phyloP scores from a whole-genome alignment of 331 rosid genomes.

The Telfairia occidentalis region DNA sequence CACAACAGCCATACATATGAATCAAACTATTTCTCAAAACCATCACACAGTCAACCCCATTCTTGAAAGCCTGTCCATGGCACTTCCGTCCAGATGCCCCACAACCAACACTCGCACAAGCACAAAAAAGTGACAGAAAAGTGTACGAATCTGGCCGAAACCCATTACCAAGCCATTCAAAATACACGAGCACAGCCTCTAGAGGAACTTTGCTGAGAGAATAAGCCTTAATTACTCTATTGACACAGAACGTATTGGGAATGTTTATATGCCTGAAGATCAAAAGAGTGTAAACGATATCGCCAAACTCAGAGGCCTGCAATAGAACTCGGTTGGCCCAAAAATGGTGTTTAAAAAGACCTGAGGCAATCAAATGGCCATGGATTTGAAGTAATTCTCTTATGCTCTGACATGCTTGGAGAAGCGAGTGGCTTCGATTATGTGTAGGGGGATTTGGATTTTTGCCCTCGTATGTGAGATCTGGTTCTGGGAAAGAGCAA shows the following conservation, averaged over 20 bases:
- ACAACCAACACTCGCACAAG: conserved; percentile 38
- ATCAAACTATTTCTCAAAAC: conserved; percentile 52
- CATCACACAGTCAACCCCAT: conserved; percentile 37
- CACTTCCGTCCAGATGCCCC: conserved; percentile 33
- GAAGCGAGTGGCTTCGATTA: conserved; percentile 23
- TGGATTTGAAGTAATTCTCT: conserved; percentile 51
- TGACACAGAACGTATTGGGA: conserved; percentile 43
- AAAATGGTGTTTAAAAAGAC: conserved; percentile 30
- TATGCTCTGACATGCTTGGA: conserved; percentile 21
- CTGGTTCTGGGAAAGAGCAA: conserved; percentile 11
- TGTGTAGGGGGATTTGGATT: neutral
- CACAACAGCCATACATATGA: conserved; percentile 51
- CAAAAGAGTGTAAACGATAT: conserved; percentile 28
- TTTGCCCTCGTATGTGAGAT: neutral
- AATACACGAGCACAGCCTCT: conserved; percentile 33
- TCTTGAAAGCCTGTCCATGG: conserved; percentile 51
- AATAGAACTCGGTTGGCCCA: conserved; percentile 52
- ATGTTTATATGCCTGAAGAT: conserved; percentile 25
- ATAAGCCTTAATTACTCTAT: conserved; percentile 45
- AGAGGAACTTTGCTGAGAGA: conserved; percentile 28
- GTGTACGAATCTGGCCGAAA: conserved; percentile 46
- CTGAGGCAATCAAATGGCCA: conserved; percentile 35
- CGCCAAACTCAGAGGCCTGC: conserved; percentile 34
- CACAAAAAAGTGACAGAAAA: conserved; percentile 41
- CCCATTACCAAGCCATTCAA: conserved; percentile 25